Conservation (phyloP, 331 rosid species). For the Quercus tomentella region DNA sequence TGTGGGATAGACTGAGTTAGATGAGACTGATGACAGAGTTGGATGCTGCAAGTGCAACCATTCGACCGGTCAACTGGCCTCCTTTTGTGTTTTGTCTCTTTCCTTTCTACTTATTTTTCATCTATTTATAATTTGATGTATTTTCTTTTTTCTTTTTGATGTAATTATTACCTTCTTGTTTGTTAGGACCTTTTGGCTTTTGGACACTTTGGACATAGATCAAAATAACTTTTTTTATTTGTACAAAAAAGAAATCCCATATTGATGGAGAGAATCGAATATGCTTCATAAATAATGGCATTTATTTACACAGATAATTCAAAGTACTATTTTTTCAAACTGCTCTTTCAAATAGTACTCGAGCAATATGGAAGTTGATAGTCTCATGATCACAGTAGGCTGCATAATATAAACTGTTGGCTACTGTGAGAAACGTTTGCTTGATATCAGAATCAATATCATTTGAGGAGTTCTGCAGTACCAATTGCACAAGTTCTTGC, state of each 20-base stretch:
- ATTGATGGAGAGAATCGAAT: not conserved
- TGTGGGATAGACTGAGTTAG: conserved; percentile 10
- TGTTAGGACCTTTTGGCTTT: no score
- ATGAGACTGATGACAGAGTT: not conserved
- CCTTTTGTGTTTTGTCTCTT: not conserved
- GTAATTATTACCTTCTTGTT: no score
- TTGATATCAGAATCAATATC: conserved; percentile 49
- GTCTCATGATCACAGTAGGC: conserved; percentile 58
- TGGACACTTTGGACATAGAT: not conserved
- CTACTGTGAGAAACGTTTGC: conserved; percentile 64
- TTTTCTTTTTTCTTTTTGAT: no score
- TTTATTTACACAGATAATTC: conserved; percentile 3
- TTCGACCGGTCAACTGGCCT: not conserved
- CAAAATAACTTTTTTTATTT: not conserved
- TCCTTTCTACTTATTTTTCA: not conserved
- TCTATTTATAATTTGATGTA: no score
- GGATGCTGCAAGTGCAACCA: not conserved
- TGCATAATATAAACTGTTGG: conserved; percentile 61
- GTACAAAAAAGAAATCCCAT: no score
- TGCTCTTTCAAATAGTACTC: conserved; percentile 75
- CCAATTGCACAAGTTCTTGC: conserved; percentile 67
- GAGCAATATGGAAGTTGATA: conserved; percentile 55
- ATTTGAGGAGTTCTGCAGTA: conserved; percentile 39
- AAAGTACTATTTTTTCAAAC: conserved; percentile 10
- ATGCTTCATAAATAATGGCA: not conserved